These are phyloP conservation scores for Apocynum venetum DNA, from an alignment of 257 asterid genomes.

Conservation along the genomic window DNA sequence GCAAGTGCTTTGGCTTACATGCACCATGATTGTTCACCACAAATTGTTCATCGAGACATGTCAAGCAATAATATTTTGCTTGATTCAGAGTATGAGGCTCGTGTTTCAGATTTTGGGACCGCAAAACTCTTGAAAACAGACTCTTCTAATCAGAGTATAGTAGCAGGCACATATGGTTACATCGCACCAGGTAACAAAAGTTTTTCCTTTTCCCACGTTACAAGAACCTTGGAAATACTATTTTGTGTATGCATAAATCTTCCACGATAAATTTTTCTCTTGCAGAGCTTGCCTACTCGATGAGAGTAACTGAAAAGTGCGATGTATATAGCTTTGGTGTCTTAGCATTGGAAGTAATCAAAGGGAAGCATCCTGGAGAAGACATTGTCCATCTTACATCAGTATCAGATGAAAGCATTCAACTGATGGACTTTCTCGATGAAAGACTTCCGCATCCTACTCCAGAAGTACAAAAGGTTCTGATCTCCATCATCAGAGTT, in stretches of 20 bases:
- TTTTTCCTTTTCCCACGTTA: background rate
- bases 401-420: background rate
- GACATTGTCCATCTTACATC: slow-evolving; percentile 11
- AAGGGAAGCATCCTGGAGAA: slow-evolving; percentile 28
- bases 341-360: slow-evolving; percentile 29
- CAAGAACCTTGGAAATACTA: background rate
- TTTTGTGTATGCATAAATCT: background rate
- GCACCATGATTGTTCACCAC: slow-evolving; percentile 39
- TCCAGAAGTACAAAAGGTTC: slow-evolving; percentile 5
- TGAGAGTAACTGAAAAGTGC: slow-evolving; percentile 19
- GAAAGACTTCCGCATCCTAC: slow-evolving; percentile 5
- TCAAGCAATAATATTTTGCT: slow-evolving; percentile 32
- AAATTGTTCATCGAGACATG: slow-evolving; percentile 37
- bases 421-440: slow-evolving; percentile 18
- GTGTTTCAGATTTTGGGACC: slow-evolving; percentile 38
- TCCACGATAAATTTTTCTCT: background rate
- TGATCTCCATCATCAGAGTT: slow-evolving; percentile 10
- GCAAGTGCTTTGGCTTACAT: slow-evolving; percentile 27
- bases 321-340: slow-evolving; percentile 43
- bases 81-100: slow-evolving; percentile 23
- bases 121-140: slow-evolving; percentile 26
- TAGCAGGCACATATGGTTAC: slow-evolving; percentile 42
- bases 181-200: slow-evolving; percentile 30
- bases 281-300: slow-evolving; percentile 25
- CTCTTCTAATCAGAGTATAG: slow-evolving; percentile 24